phyloP scores from a whole-genome alignment of 306 rosid species.

The Hylodesmum podocarpum region DNA sequence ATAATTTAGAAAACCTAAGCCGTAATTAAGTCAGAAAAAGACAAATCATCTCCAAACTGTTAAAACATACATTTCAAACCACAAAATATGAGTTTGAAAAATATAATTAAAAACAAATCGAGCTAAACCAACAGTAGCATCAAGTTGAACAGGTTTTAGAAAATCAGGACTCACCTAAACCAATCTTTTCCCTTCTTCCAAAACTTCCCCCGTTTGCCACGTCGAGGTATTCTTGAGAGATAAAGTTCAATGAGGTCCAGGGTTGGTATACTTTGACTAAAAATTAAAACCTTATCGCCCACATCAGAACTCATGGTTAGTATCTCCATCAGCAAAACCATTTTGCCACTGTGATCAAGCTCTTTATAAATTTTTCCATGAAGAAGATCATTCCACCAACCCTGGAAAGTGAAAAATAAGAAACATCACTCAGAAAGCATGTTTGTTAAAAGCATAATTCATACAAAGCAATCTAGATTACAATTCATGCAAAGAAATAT shows the following conservation, averaged over 20 bases:
- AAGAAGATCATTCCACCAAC: conserved; percentile 93
- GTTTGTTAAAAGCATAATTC: conserved; percentile 6
- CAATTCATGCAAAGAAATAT: not conserved
- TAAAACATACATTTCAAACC: conserved; percentile 5
- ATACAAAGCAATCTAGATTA: not conserved
- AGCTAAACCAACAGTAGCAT: conserved; percentile 10
- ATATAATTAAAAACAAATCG: conserved; percentile 1
- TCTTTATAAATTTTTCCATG: conserved; percentile 74
- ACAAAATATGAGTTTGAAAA: not conserved
- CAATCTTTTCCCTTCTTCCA: conserved; percentile 98
- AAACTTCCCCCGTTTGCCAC: conserved; percentile 62
- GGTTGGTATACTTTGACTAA: conserved; percentile 98
- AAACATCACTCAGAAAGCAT: conserved; percentile 24
- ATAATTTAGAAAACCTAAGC: not conserved
- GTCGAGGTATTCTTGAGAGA: conserved; percentile 72
- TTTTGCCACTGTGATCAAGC: conserved; percentile 88
- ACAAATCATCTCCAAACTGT: conserved; percentile 18
- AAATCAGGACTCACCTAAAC: conserved; percentile 75
- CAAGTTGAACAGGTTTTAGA: conserved; percentile 16
- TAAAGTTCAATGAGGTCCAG: conserved; percentile 87
- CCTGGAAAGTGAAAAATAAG: conserved; percentile 49
- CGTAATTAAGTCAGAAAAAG: not conserved
- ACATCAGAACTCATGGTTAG: conserved; percentile 76
- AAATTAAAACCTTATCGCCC: conserved; percentile 94
- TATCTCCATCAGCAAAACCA: conserved; percentile 88